Evolutionary conservation across 2,329 filamentous ascomycete species (phyloP).

Genomic region (Pseudonectria buxi): DNA sequence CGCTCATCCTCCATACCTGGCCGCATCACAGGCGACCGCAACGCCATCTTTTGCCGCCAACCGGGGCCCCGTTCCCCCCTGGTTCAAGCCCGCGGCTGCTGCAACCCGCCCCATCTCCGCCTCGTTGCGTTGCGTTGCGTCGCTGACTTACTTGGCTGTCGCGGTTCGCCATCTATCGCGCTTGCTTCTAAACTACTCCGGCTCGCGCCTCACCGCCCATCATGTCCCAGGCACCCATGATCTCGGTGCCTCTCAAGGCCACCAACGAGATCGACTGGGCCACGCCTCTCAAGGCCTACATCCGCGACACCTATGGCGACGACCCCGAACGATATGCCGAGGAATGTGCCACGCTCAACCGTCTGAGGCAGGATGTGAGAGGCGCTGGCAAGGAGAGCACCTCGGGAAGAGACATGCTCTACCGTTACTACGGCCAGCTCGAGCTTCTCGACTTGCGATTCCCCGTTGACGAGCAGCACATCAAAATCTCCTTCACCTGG

Average conservation of each 20-base stretch:
- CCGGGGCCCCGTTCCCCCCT: slow-evolving; percentile 3
- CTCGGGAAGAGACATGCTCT: slow-evolving; percentile 84
- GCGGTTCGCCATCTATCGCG: slow-evolving; percentile 6
- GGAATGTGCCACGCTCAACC: slow-evolving; percentile 90
- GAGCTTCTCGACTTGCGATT: slow-evolving; percentile 92
- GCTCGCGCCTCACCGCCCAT: slow-evolving; percentile 13
- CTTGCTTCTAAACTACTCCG: slow-evolving; percentile 9
- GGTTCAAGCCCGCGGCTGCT: slow-evolving; percentile 4
- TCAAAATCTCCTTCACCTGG: slow-evolving; percentile 99
- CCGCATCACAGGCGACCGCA: slow-evolving; percentile 26
- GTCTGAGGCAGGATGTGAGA: slow-evolving; percentile 95
- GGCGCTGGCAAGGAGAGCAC: slow-evolving; percentile 96
- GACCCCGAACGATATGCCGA: slow-evolving; percentile 93
- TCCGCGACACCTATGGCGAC: slow-evolving; percentile 88
- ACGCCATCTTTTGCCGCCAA: slow-evolving; percentile 9
- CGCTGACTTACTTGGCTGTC: slow-evolving; percentile 15
- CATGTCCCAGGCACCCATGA: slow-evolving; percentile 89
- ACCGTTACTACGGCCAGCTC: slow-evolving; percentile 95
- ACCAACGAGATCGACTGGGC: slow-evolving; percentile 99
- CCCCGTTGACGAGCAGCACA: slow-evolving; percentile 96
- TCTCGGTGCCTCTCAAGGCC: slow-evolving; percentile 83
- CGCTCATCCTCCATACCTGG: slow-evolving; percentile 15
- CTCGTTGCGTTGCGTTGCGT: too few relatives aligned
- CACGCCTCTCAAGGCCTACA: slow-evolving; percentile 83
- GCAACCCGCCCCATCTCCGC: slow-evolving; percentile 8